Base-by-base conservation (phyloP, 768 basidiomycete species). In the Boletus bicolor region DNA sequence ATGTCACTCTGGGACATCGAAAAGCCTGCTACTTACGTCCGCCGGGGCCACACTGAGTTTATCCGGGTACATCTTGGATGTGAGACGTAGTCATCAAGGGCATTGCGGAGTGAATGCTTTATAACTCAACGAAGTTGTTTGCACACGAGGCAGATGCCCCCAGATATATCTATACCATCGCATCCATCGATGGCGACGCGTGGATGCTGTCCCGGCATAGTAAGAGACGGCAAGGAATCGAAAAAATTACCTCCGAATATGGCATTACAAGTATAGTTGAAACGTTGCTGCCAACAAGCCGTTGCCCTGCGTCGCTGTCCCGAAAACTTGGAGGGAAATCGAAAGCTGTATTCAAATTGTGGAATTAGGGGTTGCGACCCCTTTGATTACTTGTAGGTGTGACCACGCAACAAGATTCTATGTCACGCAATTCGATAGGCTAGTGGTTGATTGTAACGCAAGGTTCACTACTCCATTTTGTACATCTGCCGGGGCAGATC, bases 101-200 rank as follows among this genome's bases (percentile, higher is more conserved):
- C 32, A 14, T 24, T 42, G 17, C 10, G 21, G 21, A 35, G 46
- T 15, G 51, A 26, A 19, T 36, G 44, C 28, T 50, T 54, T 58
- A 54, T 58, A 51, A 53, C 42, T 26, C n/a, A 6, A 7, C 12
- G 26, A 39, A 17, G n/a, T 11, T 32, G 46, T 41, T 44, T 49
- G 49, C 8, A 52, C 64, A 66, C 61, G 64, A 66, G 61, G 64
- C 62, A 55, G 53, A 57, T 63, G 44, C 28, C 24, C 51, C 53
- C 54, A 52, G 56, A 66, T 64, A 60, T 60, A 60, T 53, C 41
- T 64, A 60, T 60, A 60, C 50, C 41, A 46, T 39, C n/a, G 35
- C 36, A 38, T 21, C 38, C 19, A 42, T 59, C 42, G 41, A 35
- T 51, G 44, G n/a, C 32, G 26, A 26, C 15, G 17, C 11, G 32